Evolutionary conservation across 352 stramenopile genomes (phyloP), one percentile per base, ranked within the genome.

Genomic region (Pythium dissotocum): DNA sequence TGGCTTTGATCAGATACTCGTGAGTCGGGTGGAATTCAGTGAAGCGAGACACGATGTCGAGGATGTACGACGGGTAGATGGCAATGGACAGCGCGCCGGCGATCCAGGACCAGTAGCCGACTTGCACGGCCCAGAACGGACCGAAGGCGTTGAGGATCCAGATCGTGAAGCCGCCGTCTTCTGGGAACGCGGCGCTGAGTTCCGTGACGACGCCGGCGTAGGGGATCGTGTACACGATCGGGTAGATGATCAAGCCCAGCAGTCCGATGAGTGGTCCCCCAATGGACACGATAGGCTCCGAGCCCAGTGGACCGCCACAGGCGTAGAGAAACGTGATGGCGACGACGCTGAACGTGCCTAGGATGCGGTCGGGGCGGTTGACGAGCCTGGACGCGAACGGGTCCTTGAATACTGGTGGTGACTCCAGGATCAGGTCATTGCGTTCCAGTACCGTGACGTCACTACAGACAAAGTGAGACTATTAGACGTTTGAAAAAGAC

Each of bases 21-120:
- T 44, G 24, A 1, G 13, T 21, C 2, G 36, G 10, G 4, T 65
- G 24, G 21, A 51, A 14, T 38, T 52, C 16, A 6, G n/a, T 5
- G 24, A 62, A 46, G 10, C 36, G 35, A 30, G 9, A 33, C 13
- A 63, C 6, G 6, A 26, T 60, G 26, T 69, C 46, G 32, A 70
- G 42, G 16, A 77, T 44, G 35, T 73, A 63, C 4, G 58, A 94
- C 62, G 97, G 91, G 35, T 87, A 85, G 16, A 88, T 70, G 2
- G 77, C 79, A 13, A 65, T 78, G 52, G 62, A 88, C 63, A 26
- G 87, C 63, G 12, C 55, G 4, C 83, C 75, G 0, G 77, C 54
- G n/a, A 95, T 73, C 79, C 87, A 96, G 14, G 82, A 90, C 85
- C 86, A 96, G 72, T 90, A 95, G 62, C 83, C 85, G 42, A 91